Conservation (phyloP, 768 basidiomycete genomes). For the Hortiboletus flavorubellus region DNA sequence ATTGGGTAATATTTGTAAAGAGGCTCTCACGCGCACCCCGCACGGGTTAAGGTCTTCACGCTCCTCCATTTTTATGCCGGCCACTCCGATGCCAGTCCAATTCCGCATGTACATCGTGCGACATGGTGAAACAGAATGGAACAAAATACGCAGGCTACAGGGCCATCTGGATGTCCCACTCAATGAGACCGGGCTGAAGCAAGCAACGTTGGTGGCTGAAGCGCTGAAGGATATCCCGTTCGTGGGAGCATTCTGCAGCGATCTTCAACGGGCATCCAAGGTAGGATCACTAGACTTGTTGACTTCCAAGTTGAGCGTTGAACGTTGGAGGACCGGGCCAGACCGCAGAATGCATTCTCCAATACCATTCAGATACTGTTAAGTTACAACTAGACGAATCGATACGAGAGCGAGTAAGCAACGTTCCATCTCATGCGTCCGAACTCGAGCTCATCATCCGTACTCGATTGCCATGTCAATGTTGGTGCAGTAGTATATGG, state of each 20-base stretch:
- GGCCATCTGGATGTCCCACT: constrained; percentile 70
- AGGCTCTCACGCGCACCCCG: no score
- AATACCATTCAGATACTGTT: constrained; percentile 44
- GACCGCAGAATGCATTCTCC: constrained; percentile 68
- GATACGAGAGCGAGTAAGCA: constrained; percentile 64
- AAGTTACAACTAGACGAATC: constrained; percentile 40
- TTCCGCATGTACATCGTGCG: constrained; percentile 63
- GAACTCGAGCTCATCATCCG: neutral
- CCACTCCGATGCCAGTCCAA: constrained; percentile 25
- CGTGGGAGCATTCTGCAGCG: constrained; percentile 62
- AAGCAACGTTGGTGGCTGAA: constrained; percentile 55
- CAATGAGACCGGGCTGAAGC: constrained; percentile 57
- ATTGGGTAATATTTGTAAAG: no score
- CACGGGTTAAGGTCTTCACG: no score
- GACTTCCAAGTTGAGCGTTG: neutral
- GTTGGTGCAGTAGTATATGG: constrained; percentile 47
- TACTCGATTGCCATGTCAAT: neutral
- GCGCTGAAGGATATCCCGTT: constrained; percentile 55
- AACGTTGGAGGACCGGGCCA: constrained; percentile 19
- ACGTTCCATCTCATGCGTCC: neutral
- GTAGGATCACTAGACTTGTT: constrained; percentile 36
- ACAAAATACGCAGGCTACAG: constrained; percentile 61
- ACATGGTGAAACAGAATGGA: constrained; percentile 77
- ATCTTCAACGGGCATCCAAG: constrained; percentile 63
- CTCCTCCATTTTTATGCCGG: no score